Evolutionary conservation across 352 stramenopile genomes (phyloP), one percentile per base, ranked within the genome.

Genomic region (Elongisporangium undulatum): DNA sequence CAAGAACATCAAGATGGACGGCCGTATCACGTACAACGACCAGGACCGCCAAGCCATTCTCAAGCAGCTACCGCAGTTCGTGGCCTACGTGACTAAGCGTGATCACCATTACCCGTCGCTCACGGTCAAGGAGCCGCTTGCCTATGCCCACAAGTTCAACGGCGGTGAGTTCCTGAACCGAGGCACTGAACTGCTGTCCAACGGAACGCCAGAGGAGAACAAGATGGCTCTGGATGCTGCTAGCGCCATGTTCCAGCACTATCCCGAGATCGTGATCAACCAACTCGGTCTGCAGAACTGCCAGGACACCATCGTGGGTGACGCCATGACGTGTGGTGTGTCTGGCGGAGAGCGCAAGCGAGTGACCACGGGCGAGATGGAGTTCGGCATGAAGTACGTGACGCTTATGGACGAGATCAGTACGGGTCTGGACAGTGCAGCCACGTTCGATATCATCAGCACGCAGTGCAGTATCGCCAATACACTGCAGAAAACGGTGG

Each of bases 351-450:
- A 92, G 54, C 68, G 75, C 7, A 86, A 88, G 67, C 78, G 82
- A 21, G 78, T 91, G 51, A 90, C 78, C 16, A 79, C 69, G 0
- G 81, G 79, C n/a, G 77, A 90, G 72, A 98, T 98, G 75, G 68
- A 92, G 39, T 82, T 92, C 53, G 71, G 74, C 22, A 69, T 72
- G 50, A 76, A 81, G 62, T 81, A 74, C 54, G 79, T 97, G 39
- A 65, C 85, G 21, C 82, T 92, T 34, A 82, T 85, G 64, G 93
- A 98, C 67, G 85, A 96, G 69, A 97, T 98, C 63, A 94, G 78
- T 53, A 98, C 90, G 4, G 94, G 94, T 7, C 75, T 98, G 10
- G 92, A 98, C 72, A 83, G 77, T 29, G 79, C 89, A 4, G 95
- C 90, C 0, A 95, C 91, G 1, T 97, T 75, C 62, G 92, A 98